Percentiles rank a stretch among this genome's conserved stretches.
Conservation (phyloP, 2,329 filamentous ascomycete species). For the Cercospora nicotianae region DNA sequence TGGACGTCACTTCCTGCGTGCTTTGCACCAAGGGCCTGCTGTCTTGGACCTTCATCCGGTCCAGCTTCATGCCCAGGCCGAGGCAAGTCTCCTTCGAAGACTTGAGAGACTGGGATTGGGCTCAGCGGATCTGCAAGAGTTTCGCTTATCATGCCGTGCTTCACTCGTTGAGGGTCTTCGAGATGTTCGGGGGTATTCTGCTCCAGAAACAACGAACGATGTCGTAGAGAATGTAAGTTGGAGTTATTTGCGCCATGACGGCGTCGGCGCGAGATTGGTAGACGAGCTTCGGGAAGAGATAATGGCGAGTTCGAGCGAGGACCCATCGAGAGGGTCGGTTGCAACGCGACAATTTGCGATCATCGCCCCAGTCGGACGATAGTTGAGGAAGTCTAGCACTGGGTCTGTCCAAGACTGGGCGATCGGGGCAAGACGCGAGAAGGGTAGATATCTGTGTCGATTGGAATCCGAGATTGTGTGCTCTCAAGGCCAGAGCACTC, state of each 20-base stretch:
- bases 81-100: background rate
- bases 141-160: background rate
- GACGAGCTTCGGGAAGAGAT: background rate
- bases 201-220: no score
- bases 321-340: no score
- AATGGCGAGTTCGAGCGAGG: no score
- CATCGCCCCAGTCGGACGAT: background rate
- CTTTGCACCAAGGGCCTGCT: background rate
- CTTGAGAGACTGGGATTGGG: background rate
- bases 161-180: background rate
- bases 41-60: background rate
- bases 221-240: background rate
- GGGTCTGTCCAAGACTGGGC: background rate
- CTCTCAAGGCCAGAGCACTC: background rate
- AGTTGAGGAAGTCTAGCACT: background rate
- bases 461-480: background rate
- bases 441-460: background rate
- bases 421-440: background rate
- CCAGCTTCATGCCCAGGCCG: background rate
- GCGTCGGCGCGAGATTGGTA: background rate
- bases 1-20: background rate
- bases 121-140: background rate
- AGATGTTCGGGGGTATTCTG: background rate
- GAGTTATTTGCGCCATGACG: background rate
- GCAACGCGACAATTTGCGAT: background rate